Evolutionary conservation across 495 filamentous ascomycete species (phyloP).

Genomic region (Penicillium tannophilum): DNA sequence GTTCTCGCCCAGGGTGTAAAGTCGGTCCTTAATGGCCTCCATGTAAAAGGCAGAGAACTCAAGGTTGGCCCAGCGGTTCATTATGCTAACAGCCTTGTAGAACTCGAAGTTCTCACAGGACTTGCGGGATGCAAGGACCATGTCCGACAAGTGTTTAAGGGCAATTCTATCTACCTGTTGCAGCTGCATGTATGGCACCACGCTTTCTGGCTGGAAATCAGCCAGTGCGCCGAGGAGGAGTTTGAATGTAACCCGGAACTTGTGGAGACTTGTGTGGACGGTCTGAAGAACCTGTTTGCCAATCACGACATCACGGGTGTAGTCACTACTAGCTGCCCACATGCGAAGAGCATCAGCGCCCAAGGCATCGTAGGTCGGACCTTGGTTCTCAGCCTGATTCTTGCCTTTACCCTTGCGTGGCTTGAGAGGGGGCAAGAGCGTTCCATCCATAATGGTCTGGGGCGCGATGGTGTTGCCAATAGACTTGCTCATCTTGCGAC

Average conservation of each 20-base stretch:
- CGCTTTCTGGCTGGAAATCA: constrained; percentile 51
- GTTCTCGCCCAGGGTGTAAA: constrained; percentile 75
- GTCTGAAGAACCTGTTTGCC: constrained; percentile 72
- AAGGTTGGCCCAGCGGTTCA: constrained; percentile 77
- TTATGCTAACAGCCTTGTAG: constrained; percentile 68
- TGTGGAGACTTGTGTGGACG: constrained; percentile 74
- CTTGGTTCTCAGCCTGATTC: constrained; percentile 48
- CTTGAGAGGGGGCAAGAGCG: constrained; percentile 63
- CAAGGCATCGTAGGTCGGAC: constrained; percentile 56
- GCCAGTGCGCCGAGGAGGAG: constrained; percentile 81
- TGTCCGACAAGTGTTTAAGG: constrained; percentile 67
- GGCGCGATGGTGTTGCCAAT: constrained; percentile 88
- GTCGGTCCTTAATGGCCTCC: constrained; percentile 84
- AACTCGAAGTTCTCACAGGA: constrained; percentile 77
- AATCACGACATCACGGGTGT: constrained; percentile 82
- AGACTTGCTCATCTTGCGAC: constrained; percentile 98
- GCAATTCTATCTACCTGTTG: constrained; percentile 71
- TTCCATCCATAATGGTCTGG: constrained; percentile 79
- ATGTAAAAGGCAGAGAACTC: constrained; percentile 94
- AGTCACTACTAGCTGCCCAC: constrained; percentile 91
- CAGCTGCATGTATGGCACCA: constrained; percentile 45
- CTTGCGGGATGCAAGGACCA: constrained; percentile 58
- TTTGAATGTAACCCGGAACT: constrained; percentile 84
- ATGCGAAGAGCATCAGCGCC: constrained; percentile 86
- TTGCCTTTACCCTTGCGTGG: constrained; percentile 55